These are phyloP conservation scores for Acacia concinna DNA, from an alignment of 331 rosid genomes.

Conservation along the genomic window DNA sequence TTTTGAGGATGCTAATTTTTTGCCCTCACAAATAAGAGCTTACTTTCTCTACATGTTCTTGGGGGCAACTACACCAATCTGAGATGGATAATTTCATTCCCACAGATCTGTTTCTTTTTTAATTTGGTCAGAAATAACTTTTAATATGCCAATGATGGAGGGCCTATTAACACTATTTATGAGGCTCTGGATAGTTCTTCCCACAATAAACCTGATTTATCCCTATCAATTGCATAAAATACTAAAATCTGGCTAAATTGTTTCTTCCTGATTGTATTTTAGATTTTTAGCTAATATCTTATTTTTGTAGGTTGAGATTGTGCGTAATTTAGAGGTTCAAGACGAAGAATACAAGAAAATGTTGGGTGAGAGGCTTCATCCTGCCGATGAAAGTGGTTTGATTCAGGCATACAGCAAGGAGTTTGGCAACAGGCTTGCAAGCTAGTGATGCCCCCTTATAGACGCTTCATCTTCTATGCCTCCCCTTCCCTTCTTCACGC, in stretches of 20 bases:
- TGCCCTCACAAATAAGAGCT: not conserved
- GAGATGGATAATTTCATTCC: not conserved
- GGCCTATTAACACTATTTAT: not conserved
- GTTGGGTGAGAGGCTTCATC: conserved; percentile 62
- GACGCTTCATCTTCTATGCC: not conserved
- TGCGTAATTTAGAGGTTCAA: conserved; percentile 64
- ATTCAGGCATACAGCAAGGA: conserved; percentile 60
- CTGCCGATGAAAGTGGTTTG: conserved; percentile 52
- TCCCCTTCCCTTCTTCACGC: not conserved
- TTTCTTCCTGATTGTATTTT: conserved; percentile 7
- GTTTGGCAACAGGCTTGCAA: conserved; percentile 51
- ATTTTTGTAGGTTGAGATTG: conserved; percentile 70
- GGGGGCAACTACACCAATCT: not conserved
- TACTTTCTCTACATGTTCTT: conserved; percentile 16
- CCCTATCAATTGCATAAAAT: not conserved
- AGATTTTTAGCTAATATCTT: not conserved
- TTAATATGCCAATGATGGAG: not conserved
- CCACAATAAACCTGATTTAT: not conserved
- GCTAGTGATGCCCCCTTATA: conserved; percentile 36
- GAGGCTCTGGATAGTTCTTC: not conserved
- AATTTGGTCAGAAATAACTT: not conserved
- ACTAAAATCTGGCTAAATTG: conserved; percentile 16
- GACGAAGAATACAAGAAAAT: conserved; percentile 73
- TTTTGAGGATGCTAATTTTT: not conserved
- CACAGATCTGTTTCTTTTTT: not conserved